phyloP scores from a whole-genome alignment of 208 protist species.

The Crithidia brevicula region DNA sequence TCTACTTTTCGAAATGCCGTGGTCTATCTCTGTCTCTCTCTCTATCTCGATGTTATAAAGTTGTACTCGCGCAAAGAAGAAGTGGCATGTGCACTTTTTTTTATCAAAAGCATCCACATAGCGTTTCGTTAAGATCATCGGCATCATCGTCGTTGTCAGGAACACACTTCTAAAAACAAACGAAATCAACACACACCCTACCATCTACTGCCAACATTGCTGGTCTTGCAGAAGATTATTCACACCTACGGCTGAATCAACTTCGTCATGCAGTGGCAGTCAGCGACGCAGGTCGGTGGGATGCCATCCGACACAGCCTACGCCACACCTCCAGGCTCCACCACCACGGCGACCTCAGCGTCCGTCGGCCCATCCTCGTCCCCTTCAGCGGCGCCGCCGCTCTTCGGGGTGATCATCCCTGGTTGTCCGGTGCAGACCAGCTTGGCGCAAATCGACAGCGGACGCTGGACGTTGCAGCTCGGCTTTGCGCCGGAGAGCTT shows the following conservation, averaged over 20 bases:
- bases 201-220: background rate
- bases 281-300: background rate
- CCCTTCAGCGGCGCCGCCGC: conserved; percentile 1
- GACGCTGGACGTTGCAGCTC: conserved; percentile 55
- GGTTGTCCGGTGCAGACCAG: conserved; percentile 58
- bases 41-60: no score
- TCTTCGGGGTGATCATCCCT: conserved; percentile 72
- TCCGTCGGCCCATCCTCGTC: no score
- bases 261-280: conserved; percentile 25
- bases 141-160: no score
- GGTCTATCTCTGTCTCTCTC: no score
- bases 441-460: conserved; percentile 44
- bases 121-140: no score
- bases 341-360: background rate
- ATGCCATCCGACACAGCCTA: background rate
- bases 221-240: background rate
- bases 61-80: no score
- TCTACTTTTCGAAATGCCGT: background rate
- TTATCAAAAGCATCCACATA: no score
- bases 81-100: no score
- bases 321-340: conserved; percentile 5
- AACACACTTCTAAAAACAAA: no score
- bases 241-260: background rate
- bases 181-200: background rate
- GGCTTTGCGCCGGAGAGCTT: conserved; percentile 55